Evolutionary conservation across 805 yeast genomes (phyloP).

Genomic region (Ogataea ganodermae): DNA sequence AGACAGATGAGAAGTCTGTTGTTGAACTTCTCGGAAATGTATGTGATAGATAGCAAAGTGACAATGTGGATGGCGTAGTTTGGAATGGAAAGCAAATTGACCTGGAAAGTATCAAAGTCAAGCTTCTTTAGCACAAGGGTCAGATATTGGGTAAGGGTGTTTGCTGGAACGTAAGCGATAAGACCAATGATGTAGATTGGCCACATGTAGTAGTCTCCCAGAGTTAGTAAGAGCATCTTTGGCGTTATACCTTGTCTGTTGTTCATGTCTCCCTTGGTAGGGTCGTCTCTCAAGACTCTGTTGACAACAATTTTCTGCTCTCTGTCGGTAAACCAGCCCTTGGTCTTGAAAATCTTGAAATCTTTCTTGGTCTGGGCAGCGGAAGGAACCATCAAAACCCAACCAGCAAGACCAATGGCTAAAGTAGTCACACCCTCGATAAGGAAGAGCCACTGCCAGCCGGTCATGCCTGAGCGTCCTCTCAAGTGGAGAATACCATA

Average conservation of each 20-base stretch:
- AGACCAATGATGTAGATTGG: slow-evolving; percentile 54
- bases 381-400: slow-evolving; percentile 38
- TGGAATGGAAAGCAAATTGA: slow-evolving; percentile 57
- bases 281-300: slow-evolving; percentile 62
- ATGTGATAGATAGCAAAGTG: slow-evolving; percentile 38
- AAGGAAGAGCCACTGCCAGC: slow-evolving; percentile 70
- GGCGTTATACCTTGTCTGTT: slow-evolving; percentile 54
- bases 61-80: slow-evolving; percentile 41
- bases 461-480: slow-evolving; percentile 45
- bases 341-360: slow-evolving; percentile 32
- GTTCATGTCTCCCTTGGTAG: slow-evolving; percentile 64
- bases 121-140: slow-evolving; percentile 49
- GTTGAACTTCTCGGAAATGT: slow-evolving; percentile 38
- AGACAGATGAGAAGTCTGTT: slow-evolving; percentile 28
- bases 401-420: slow-evolving; percentile 45
- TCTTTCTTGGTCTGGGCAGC: slow-evolving; percentile 33
- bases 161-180: slow-evolving; percentile 39
- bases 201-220: slow-evolving; percentile 55
- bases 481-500: slow-evolving; percentile 55
- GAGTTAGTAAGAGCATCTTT: slow-evolving; percentile 40
- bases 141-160: slow-evolving; percentile 45
- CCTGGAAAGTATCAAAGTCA: slow-evolving; percentile 55
- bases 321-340: slow-evolving; percentile 48
- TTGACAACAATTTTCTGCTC: slow-evolving; percentile 62
- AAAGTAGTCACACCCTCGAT: slow-evolving; percentile 64